phyloP scores from a whole-genome alignment of 108 stramenopile species.

The Nitzschia putrida region DNA sequence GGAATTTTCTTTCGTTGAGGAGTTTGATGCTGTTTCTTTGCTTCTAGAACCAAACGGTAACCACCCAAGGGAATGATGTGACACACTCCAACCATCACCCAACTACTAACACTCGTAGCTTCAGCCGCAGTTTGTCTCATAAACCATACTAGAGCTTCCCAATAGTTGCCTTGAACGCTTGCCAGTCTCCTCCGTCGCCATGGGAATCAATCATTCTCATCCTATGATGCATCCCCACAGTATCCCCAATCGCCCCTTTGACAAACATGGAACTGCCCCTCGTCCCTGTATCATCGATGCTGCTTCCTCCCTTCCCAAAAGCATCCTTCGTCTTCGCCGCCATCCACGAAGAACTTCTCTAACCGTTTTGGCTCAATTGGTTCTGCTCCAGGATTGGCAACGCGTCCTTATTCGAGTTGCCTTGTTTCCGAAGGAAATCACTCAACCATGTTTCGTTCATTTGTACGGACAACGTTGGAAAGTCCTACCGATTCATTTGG shows the following conservation, averaged over 20 bases:
- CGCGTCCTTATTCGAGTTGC: conserved; percentile 37
- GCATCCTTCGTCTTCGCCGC: not conserved
- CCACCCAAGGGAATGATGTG: too few relatives aligned
- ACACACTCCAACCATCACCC: too few relatives aligned
- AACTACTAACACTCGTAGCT: too few relatives aligned
- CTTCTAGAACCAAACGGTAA: too few relatives aligned
- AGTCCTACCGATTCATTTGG: conserved; percentile 37
- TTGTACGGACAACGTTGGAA: conserved; percentile 18
- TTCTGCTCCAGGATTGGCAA: conserved; percentile 41
- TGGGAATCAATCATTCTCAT: not conserved
- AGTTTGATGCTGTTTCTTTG: too few relatives aligned
- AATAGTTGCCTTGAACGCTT: too few relatives aligned
- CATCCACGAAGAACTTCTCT: not conserved
- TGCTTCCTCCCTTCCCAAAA: not conserved
- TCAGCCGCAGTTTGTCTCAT: too few relatives aligned
- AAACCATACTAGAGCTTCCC: too few relatives aligned
- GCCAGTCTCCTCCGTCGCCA: too few relatives aligned
- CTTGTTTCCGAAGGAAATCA: conserved; percentile 34
- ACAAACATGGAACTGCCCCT: conserved; percentile 1
- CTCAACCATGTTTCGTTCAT: not conserved
- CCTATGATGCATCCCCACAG: not conserved
- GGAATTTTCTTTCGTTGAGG: too few relatives aligned
- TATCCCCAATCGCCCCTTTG: conserved; percentile 11
- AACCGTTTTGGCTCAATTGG: conserved; percentile 20
- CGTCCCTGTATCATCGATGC: not conserved